Base-by-base conservation (phyloP, 192 early-diverging fungal species). In the Oehlia diaphana region DNA sequence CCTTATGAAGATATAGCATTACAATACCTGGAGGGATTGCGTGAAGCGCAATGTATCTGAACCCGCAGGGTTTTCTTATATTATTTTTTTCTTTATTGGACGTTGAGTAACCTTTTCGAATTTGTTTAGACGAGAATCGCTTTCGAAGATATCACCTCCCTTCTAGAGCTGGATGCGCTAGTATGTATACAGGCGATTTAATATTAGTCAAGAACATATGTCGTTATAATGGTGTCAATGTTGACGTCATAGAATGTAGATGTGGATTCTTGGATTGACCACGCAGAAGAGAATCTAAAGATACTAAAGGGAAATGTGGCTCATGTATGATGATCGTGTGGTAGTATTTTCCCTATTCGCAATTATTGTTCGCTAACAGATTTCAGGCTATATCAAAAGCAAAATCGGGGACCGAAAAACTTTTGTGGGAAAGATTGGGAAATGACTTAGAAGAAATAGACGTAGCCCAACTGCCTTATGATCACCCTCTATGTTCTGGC, bases 391-490 rank as follows among this genome's bases (percentile, higher is more conserved):
- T 67, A 35, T 23, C 66, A 67, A 67, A 33, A 14, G 31, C 31
- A 67, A 67, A 67, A 16, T 33, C 66, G 1, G 66, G 7, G 28
- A 31, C 28, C 3, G 28, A 35, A 67, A 33, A 14, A 67, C 23
- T 33, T 67, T 31, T 53, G 23, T 72, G 21, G 16, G 0, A 72
- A 72, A 72, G 49, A 49, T n/a, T 72, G 71, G 49, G 14, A 28
- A 72, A 72, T 26, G 47, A 72, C n/a, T 72, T 72, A 72, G 26
- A 53, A 47, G 44, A 72, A 47, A 23, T 72, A 26, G 70, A 72
- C 13, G 37, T 72, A 26, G 44, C 14, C 5, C 13, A 72, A 49
- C 28, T 72, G 3, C 21, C 44, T 26, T 72, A 72, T 72, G 16
- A 72, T 53, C 49, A 72, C 21, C 71, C 71, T 26, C 44, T 72